Evolutionary conservation across 257 asterid species (phyloP), one percentile per base, ranked within the genome.

Genomic region (Primulina tabacum): DNA sequence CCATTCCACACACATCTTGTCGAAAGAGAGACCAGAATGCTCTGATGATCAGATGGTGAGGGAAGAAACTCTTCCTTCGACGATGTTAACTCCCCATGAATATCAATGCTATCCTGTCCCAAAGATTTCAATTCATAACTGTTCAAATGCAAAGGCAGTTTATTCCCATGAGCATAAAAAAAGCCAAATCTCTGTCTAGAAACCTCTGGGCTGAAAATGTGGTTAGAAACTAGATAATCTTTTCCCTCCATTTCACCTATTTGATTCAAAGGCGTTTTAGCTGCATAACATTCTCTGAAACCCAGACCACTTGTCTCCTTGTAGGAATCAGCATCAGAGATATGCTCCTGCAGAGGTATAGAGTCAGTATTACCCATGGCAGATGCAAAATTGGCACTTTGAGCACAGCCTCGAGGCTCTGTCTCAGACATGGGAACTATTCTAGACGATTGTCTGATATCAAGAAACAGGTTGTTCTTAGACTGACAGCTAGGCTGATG

Each of bases 1-100:
- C 87, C 87, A 70, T 86, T 89, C 86, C 73, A 76, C 68, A 79
- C 87, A 78, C 96, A 87, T 60, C 92, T 83, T 29, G 90, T 79
- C 60, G 94, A 85, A 69, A 88, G 83, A 58, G 96, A 89, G 67
- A 89, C 90, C 86, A 89, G 83, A 64, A 89, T 86, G 87, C 96
- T 89, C 82, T 84, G 90, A 76, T 87, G 79, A 74, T 83, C 90
- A 57, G 90, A 83, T 76, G 89, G 78, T 32, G 92, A 64, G 75
- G 87, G 85, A 71, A 87, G 84, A 79, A 83, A 89, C 65, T 83
- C 90, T 69, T 83, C 89, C 79, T 80, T 79, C 63, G 74, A 72
- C 21, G 79, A 77, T 70, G 74, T 82, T 69, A 74, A 43, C 69
- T 77, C 83, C 77, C 60, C 73, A 38, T 50, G 47, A 68, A 33